These are phyloP conservation scores for Drosera spatulata DNA, from an alignment of 179 eudicot genomes.

Conservation along the genomic window DNA sequence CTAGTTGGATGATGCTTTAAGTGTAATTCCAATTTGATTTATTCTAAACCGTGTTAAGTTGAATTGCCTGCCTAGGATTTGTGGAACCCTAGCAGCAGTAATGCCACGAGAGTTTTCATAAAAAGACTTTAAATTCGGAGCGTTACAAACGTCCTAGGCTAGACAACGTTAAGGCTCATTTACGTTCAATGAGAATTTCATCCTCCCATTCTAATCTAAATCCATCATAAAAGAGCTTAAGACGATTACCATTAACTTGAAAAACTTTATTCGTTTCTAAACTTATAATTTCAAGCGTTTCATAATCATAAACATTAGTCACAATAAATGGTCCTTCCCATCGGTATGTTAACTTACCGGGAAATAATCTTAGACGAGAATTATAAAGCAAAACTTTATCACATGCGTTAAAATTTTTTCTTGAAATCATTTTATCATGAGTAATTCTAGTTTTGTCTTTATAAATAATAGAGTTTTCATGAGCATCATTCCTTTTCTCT, in stretches of 20 bases:
- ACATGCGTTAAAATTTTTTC: not conserved
- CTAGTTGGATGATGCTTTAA: too few species aligned
- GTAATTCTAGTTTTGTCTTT: not conserved
- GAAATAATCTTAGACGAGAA: not conserved
- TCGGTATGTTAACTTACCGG: not conserved
- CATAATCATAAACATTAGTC: not conserved
- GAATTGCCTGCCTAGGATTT: too few species aligned
- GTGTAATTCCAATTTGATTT: too few species aligned
- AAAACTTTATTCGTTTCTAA: not conserved
- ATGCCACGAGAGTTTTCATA: too few species aligned
- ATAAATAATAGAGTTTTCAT: not conserved
- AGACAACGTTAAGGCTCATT: too few species aligned
- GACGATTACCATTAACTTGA: conserved; percentile 1
- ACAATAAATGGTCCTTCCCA: not conserved
- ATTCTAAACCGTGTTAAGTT: too few species aligned
- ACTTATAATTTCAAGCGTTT: not conserved
- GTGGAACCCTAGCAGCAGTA: too few species aligned
- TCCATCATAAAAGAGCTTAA: conserved; percentile 3
- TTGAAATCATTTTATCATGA: not conserved
- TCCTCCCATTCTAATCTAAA: too few species aligned
- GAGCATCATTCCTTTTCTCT: not conserved
- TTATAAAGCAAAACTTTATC: not conserved
- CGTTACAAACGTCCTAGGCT: too few species aligned
- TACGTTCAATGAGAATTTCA: too few species aligned
- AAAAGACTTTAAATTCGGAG: too few species aligned